Percentiles rank a stretch among this genome's conserved stretches.
These are phyloP conservation scores for Eimeria sp. DNA, from an alignment of 169 alveolate genomes.

Conservation along the genomic window DNA sequence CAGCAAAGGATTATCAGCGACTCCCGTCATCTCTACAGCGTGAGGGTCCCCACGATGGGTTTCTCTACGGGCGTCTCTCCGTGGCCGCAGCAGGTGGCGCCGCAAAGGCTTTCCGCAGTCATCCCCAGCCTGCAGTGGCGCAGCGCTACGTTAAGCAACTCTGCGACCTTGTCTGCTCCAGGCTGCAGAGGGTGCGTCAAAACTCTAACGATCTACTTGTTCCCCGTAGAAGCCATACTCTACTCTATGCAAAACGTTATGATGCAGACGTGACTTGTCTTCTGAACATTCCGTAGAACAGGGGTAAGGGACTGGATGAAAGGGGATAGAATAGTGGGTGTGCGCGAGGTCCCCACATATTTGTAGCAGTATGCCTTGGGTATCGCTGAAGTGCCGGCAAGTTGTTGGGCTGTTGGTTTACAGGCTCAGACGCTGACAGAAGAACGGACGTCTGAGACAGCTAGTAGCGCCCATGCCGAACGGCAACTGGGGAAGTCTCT, in stretches of 20 bases:
- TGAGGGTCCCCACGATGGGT: background rate
- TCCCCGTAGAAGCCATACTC: background rate
- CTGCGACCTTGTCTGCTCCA: conserved; percentile 34
- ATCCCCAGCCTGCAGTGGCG: conserved; percentile 46
- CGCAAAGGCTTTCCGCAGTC: conserved; percentile 40
- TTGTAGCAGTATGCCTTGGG: background rate
- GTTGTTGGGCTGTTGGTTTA: background rate
- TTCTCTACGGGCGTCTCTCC: conserved; percentile 25
- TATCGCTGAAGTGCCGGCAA: background rate
- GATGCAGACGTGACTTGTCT: background rate
- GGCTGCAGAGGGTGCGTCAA: conserved; percentile 24
- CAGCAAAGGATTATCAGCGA: background rate
- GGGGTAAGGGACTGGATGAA: background rate
- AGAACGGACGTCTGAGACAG: background rate
- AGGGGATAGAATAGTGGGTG: background rate
- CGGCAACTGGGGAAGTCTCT: conserved; percentile 49
- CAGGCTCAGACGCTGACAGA: background rate
- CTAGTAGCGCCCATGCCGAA: background rate
- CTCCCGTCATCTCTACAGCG: background rate
- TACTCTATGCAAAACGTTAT: background rate
- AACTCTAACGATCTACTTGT: background rate
- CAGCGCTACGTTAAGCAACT: conserved; percentile 35
- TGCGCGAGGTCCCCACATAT: background rate
- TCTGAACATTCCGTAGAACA: background rate
- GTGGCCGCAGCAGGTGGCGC: conserved; percentile 39